Evolutionary conservation across 2,329 filamentous ascomycete species (phyloP).

Genomic region (Neofusicoccum cordaticola): DNA sequence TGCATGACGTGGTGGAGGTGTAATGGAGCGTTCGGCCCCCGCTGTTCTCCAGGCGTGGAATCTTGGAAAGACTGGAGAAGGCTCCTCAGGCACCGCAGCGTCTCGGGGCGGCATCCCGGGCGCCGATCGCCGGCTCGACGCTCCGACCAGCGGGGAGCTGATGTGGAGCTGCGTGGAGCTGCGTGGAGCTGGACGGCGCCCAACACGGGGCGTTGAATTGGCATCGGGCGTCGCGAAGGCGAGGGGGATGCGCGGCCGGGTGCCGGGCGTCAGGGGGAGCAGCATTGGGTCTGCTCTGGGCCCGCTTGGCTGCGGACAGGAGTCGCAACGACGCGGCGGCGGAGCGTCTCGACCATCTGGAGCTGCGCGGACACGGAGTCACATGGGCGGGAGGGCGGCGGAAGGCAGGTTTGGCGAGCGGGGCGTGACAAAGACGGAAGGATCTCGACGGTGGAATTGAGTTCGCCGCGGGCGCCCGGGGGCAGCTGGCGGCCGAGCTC

Average conservation of each 20-base stretch:
- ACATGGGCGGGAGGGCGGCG: not conserved
- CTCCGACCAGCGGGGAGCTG: conserved; percentile 5
- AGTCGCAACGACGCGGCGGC: not conserved
- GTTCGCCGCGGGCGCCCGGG: not conserved
- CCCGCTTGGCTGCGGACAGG: not conserved
- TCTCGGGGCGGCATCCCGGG: not conserved
- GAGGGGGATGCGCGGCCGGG: not conserved
- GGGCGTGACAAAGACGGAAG: not conserved
- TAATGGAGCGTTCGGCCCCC: not conserved
- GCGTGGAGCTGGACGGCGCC: not conserved
- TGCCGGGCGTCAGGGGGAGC: not conserved
- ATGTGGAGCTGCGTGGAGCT: not conserved
- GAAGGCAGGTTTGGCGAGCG: conserved; percentile 16
- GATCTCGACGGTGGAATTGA: not conserved
- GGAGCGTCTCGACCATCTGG: not conserved
- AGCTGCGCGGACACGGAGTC: not conserved
- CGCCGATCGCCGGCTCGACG: conserved; percentile 1
- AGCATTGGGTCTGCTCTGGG: not conserved
- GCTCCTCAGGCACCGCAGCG: not conserved
- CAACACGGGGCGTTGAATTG: not conserved
- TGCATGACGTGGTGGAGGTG: not conserved
- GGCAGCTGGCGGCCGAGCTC: conserved; percentile 1
- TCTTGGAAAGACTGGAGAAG: not conserved
- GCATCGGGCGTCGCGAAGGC: not conserved
- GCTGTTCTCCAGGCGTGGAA: conserved; percentile 1